These are phyloP conservation scores for Candolleomyces eurysporus DNA, from an alignment of 768 basidiomycete species.

Conservation along the genomic window DNA sequence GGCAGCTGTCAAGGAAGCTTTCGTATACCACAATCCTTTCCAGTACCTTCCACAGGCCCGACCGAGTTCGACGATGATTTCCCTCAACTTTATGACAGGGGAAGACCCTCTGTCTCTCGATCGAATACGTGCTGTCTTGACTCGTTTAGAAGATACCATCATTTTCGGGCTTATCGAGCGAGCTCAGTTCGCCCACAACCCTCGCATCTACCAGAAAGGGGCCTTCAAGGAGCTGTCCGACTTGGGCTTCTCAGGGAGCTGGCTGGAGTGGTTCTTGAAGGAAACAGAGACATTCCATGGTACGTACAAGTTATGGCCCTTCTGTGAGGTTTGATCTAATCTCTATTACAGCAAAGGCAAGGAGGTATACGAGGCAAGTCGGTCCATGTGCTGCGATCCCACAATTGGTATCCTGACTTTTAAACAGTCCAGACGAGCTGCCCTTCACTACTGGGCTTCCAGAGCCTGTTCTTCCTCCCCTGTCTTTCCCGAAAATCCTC, in stretches of 20 bases:
- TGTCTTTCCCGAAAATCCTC: conserved; percentile 74
- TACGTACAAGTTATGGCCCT: conserved; percentile 33
- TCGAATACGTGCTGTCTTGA: conserved; percentile 81
- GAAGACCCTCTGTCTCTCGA: conserved; percentile 89
- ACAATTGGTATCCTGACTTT: not conserved
- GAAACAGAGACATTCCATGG: conserved; percentile 96
- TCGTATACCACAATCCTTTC: not conserved
- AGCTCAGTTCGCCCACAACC: conserved; percentile 94
- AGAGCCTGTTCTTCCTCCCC: conserved; percentile 70
- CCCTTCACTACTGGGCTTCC: conserved; percentile 89
- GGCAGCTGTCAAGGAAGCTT: not conserved
- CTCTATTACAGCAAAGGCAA: conserved; percentile 72
- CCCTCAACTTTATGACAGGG: conserved; percentile 66
- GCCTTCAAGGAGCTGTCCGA: conserved; percentile 76
- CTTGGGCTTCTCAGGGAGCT: conserved; percentile 77
- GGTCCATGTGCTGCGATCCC: not conserved
- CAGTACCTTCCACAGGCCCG: not conserved
- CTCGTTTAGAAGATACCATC: conserved; percentile 95
- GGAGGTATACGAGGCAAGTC: conserved; percentile 86
- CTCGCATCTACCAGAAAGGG: conserved; percentile 79
- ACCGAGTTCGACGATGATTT: conserved; percentile 41
- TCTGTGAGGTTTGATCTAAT: conserved; percentile 8
- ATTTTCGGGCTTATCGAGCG: conserved; percentile 97
- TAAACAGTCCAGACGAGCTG: conserved; percentile 90
- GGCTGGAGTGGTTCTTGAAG: conserved; percentile 97